Evolutionary conservation across 2,329 filamentous ascomycete species (phyloP), one percentile per base, ranked within the genome.

Genomic region (Hymenoscyphus linearis): DNA sequence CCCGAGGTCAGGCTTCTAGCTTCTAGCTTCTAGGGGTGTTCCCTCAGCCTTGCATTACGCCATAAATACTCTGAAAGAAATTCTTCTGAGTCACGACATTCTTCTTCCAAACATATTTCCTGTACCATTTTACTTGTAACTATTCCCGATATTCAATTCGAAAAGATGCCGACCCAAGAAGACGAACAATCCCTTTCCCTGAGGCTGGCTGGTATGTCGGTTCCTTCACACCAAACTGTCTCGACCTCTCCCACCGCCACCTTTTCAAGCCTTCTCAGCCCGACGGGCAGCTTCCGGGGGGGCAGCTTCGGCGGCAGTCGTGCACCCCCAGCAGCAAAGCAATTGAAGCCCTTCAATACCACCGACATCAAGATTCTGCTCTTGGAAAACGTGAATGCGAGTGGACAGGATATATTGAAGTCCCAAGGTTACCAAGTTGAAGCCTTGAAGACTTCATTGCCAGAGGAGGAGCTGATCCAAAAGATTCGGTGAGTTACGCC

Each of bases 371-470:
- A 97, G 79, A 96, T 99, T 60, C 79, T 99, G 61, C 82, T 99
- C 18, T 80, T 99, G 35, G 95, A 99, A 75, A 99, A 98, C 77
- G 90, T 99, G 72, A 99, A 99, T 75, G 80, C 91, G 76, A 91
- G 91, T 26, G 95, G 95, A 14, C 85, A 86, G 70, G 87, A 96
- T 54, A 93, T 97, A 61, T 81, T 99, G 61, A 85, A 78, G 61
- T 81, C 79, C 60, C 93, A 99, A 77, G 95, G 95, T 62, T 99
- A 99, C 76, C 95, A 99, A 77, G 95, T 99, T 36, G 95, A 99
- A 77, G 85, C 86, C 56, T 78, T 93, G 67, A 99, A 97, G 80
- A 87, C 85, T 66, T 96, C 93, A 36, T 79, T 99, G 60, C 88
- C 91, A 0, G 95, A 99, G 74, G 91, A 95, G 69, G 83, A 98